Conservation (phyloP, 306 rosid species). For the Chamaecrista fasciculata region DNA sequence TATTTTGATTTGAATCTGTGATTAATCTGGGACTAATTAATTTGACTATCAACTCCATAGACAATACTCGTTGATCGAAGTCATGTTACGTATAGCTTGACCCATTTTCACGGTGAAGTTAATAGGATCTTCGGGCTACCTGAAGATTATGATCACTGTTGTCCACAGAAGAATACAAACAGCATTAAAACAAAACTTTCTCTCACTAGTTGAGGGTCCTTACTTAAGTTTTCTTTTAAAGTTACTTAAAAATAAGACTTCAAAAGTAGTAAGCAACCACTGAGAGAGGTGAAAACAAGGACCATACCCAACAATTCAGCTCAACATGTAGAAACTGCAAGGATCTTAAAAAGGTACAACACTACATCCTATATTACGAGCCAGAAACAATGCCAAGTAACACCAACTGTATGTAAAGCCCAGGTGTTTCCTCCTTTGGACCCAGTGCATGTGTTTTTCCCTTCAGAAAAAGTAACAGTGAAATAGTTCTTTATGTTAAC, state of each 20-base stretch:
- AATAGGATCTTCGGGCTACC: background rate
- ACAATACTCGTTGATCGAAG: background rate
- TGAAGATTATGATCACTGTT: background rate
- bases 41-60: background rate
- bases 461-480: conserved; percentile 7
- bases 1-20: background rate
- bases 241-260: too few species aligned
- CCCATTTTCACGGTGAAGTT: background rate
- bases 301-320: background rate
- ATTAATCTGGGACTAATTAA: background rate
- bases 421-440: background rate
- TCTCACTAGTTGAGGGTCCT: background rate
- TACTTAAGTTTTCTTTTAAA: background rate
- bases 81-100: background rate
- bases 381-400: background rate
- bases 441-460: background rate
- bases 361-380: background rate
- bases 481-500: background rate
- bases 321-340: background rate
- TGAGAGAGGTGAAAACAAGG: background rate
- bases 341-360: background rate
- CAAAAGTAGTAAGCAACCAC: background rate
- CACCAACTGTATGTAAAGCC: background rate
- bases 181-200: background rate
- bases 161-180: background rate